These are phyloP conservation scores for Parachlorella kessleri DNA, from an alignment of 139 green algal species.

Conservation along the genomic window DNA sequence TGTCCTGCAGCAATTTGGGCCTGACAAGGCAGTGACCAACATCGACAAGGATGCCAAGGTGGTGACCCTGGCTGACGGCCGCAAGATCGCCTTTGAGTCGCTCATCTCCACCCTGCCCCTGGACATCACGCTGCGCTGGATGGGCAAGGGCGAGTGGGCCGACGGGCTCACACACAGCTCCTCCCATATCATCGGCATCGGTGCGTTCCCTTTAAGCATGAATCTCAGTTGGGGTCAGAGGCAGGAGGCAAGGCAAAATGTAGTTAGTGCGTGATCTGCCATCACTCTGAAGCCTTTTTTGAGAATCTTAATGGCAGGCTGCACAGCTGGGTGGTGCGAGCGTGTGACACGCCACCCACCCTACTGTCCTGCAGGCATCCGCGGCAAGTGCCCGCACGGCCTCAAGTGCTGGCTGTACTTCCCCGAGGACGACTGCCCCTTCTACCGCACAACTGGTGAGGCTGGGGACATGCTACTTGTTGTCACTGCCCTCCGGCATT, in stretches of 20 bases:
- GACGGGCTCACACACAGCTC: constrained; percentile 76
- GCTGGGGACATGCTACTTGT: no score
- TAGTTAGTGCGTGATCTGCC: no score
- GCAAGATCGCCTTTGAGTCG: constrained; percentile 57
- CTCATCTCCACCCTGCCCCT: constrained; percentile 86
- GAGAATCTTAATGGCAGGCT: no score
- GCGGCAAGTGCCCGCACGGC: constrained; percentile 76
- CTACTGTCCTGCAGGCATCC: constrained; percentile 48
- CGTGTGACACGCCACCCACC: no score
- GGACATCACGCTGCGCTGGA: constrained; percentile 74
- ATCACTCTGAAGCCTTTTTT: no score
- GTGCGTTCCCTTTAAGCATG: not conserved
- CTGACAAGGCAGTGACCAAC: constrained; percentile 43
- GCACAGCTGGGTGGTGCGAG: no score
- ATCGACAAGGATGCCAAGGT: constrained; percentile 77
- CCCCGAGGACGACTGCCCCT: constrained; percentile 89
- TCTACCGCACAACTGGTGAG: constrained; percentile 82
- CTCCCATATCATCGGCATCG: constrained; percentile 86
- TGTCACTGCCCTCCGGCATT: no score
- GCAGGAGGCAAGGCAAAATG: constrained; percentile 32
- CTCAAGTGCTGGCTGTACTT: constrained; percentile 96
- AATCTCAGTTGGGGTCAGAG: no score
- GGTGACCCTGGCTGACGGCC: constrained; percentile 47
- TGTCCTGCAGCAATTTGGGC: not conserved
- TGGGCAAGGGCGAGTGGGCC: constrained; percentile 70